Evolutionary conservation across 2,329 filamentous ascomycete genomes (phyloP).

Genomic region (Knufia fluminis): DNA sequence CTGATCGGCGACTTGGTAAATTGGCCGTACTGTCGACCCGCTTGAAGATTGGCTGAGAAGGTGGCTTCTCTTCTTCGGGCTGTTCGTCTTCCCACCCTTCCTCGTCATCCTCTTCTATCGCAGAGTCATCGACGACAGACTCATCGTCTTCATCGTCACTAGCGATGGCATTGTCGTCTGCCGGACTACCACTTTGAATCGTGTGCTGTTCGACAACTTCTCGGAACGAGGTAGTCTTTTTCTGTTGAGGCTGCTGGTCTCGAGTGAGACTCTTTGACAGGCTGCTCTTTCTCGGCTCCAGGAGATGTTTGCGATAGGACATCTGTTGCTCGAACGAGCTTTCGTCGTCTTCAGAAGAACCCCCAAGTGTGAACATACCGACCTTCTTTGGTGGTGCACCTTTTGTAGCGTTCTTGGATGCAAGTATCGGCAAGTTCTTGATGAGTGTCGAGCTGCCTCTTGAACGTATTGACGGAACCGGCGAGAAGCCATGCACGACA

Average conservation of each 20-base stretch:
- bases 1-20: conserved; percentile 72
- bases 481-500: conserved; percentile 77
- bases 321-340: conserved; percentile 55
- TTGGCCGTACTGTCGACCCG: conserved; percentile 83
- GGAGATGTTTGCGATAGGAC: conserved; percentile 41
- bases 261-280: conserved; percentile 39
- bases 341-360: conserved; percentile 77
- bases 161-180: conserved; percentile 50
- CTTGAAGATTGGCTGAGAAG: conserved; percentile 69
- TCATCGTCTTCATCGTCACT: conserved; percentile 54
- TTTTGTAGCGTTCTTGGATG: conserved; percentile 24
- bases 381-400: conserved; percentile 54
- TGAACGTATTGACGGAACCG: conserved; percentile 48
- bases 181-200: conserved; percentile 41
- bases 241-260: conserved; percentile 35
- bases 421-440: conserved; percentile 8
- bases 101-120: conserved; percentile 62
- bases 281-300: conserved; percentile 7
- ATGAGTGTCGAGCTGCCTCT: conserved; percentile 9
- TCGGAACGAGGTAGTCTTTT: conserved; percentile 76
- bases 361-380: conserved; percentile 61
- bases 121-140: conserved; percentile 66
- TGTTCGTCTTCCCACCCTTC: conserved; percentile 44
- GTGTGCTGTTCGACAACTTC: conserved; percentile 62
- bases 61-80: conserved; percentile 54